These are phyloP conservation scores for Penicillium hesseltinei DNA, from an alignment of 2,329 filamentous ascomycete genomes.

Conservation along the genomic window DNA sequence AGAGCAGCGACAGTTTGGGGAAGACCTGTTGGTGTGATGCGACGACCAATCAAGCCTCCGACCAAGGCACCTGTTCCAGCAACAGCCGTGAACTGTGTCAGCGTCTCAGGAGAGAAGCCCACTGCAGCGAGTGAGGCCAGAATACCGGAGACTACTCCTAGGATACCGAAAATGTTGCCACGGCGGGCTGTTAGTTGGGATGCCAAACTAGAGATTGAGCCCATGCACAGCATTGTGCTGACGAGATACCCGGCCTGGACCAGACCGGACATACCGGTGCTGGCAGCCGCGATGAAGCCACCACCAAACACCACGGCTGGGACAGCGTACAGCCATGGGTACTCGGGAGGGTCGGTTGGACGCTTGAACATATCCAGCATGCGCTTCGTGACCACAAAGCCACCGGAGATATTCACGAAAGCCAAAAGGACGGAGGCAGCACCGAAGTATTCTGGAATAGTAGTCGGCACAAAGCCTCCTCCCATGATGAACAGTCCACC, in stretches of 20 bases:
- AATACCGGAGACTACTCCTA: conserved; percentile 80
- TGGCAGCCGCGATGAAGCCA: conserved; percentile 75
- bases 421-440: conserved; percentile 77
- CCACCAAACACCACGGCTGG: conserved; percentile 75
- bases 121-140: conserved; percentile 78
- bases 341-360: conserved; percentile 82
- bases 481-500: conserved; percentile 88
- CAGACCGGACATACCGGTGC: conserved; percentile 77
- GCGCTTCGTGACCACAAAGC: conserved; percentile 86
- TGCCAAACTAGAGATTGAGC: conserved; percentile 76
- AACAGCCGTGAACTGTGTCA: conserved; percentile 76
- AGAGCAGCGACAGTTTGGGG: conserved; percentile 87
- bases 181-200: conserved; percentile 79
- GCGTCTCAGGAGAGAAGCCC: conserved; percentile 73
- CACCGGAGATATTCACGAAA: conserved; percentile 84
- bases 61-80: conserved; percentile 68
- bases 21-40: conserved; percentile 83
- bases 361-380: conserved; percentile 93
- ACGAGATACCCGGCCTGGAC: conserved; percentile 85
- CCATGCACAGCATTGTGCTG: conserved; percentile 80
- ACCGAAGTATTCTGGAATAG: conserved; percentile 74
- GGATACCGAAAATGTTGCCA: conserved; percentile 81
- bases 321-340: conserved; percentile 80
- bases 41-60: conserved; percentile 74
- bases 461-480: conserved; percentile 73